phyloP scores from a whole-genome alignment of 768 basidiomycete genomes.

The Suillus tomentosus region DNA sequence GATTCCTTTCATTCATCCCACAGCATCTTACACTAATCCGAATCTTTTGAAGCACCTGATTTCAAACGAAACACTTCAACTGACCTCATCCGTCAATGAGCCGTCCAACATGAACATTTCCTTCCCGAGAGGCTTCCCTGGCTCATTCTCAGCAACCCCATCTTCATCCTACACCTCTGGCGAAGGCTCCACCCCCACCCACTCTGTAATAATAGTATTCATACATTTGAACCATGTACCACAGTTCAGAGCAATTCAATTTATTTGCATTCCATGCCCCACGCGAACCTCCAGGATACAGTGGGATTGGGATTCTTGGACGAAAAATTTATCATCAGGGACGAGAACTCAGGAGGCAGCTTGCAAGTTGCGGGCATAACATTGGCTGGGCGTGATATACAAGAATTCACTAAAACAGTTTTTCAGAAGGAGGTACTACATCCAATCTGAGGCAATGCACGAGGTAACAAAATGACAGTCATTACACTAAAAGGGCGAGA shows the following conservation, averaged over 20 bases:
- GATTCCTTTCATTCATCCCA: conserved; percentile 31
- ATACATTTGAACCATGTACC: too few relatives aligned
- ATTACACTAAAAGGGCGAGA: neutral
- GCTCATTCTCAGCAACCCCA: neutral
- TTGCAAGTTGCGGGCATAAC: too few relatives aligned
- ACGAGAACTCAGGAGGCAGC: too few relatives aligned
- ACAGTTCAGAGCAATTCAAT: too few relatives aligned
- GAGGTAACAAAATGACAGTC: conserved; percentile 3
- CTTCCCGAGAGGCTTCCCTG: conserved; percentile 61
- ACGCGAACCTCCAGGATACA: too few relatives aligned
- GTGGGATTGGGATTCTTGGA: too few relatives aligned
- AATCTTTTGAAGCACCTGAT: conserved; percentile 82
- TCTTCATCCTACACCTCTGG: conserved; percentile 13
- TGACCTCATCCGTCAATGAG: conserved; percentile 79
- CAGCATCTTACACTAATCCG: conserved; percentile 32
- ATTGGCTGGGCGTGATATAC: too few relatives aligned
- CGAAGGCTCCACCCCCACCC: conserved; percentile 36
- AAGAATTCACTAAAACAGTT: neutral
- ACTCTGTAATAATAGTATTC: too few relatives aligned
- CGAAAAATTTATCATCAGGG: too few relatives aligned
- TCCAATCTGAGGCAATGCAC: neutral
- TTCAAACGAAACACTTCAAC: conserved; percentile 79
- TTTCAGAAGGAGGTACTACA: conserved; percentile 2
- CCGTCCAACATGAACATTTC: conserved; percentile 73
- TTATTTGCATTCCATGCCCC: too few relatives aligned